These are phyloP conservation scores for Diplodia mutila DNA, from an alignment of 2,329 filamentous ascomycete species.

Conservation along the genomic window DNA sequence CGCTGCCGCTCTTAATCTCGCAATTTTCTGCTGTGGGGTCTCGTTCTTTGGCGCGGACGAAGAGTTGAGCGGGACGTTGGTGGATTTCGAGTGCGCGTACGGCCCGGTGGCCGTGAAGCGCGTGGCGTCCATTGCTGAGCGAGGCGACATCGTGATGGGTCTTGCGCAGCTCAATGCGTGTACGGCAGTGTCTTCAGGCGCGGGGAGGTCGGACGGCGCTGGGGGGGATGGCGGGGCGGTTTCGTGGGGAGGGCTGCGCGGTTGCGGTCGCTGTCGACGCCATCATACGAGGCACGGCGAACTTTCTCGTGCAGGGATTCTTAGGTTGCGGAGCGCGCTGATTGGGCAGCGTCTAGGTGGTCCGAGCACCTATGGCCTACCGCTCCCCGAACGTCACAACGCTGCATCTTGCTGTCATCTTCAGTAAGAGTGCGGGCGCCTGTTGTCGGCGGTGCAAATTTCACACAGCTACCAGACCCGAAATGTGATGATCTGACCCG, in stretches of 20 bases:
- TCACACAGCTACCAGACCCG: neutral
- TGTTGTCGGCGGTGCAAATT: neutral
- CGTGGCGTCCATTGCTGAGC: constrained; percentile 78
- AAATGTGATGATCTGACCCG: constrained; percentile 21
- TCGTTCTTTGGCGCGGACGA: constrained; percentile 51
- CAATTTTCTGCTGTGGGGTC: constrained; percentile 59
- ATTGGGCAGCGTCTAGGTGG: neutral
- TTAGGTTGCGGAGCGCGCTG: neutral
- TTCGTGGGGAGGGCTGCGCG: constrained; percentile 16
- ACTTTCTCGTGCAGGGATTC: constrained; percentile 26
- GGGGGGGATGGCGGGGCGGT: constrained; percentile 10
- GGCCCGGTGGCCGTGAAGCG: constrained; percentile 73
- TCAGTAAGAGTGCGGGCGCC: neutral
- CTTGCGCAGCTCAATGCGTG: constrained; percentile 11
- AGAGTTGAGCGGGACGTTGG: constrained; percentile 43
- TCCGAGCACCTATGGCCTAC: neutral
- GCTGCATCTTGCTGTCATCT: neutral
- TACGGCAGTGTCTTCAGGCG: neutral
- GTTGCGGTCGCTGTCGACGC: constrained; percentile 10
- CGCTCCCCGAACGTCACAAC: constrained; percentile 6
- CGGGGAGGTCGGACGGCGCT: neutral
- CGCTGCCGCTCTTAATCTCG: constrained; percentile 54
- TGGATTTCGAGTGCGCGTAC: constrained; percentile 68
- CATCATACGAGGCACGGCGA: constrained; percentile 19
- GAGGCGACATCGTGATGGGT: constrained; percentile 53